phyloP scores from a whole-genome alignment of 2,329 filamentous ascomycete species.

The Chrysosporium queenslandicum region DNA sequence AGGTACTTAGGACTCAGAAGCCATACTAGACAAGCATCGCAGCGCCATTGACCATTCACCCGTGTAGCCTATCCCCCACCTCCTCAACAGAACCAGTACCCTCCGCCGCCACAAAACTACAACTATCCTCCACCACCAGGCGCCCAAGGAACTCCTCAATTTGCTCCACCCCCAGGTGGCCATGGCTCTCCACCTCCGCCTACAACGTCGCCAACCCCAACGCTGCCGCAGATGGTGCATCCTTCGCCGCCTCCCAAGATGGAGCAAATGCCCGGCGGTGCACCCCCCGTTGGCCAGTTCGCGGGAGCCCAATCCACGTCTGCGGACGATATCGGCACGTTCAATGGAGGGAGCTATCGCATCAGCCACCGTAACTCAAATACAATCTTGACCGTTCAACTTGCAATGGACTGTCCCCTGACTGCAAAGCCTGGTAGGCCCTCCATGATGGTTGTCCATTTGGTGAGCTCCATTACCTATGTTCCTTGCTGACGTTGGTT shows the following conservation, averaged over 20 bases:
- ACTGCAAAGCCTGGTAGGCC: conserved; percentile 60
- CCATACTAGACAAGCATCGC: background rate
- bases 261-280: conserved; percentile 22
- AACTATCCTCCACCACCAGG: conserved; percentile 11
- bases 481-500: background rate
- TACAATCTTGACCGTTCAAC: conserved; percentile 75
- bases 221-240: conserved; percentile 20
- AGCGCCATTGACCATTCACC: background rate
- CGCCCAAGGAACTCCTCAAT: conserved; percentile 3
- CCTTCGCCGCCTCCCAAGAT: conserved; percentile 8
- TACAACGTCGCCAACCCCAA: background rate
- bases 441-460: background rate
- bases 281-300: conserved; percentile 48
- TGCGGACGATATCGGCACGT: conserved; percentile 83
- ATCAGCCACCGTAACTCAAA: conserved; percentile 90
- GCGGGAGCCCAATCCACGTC: conserved; percentile 52
- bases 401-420: conserved; percentile 80
- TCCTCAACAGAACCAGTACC: conserved; percentile 9
- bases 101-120: conserved; percentile 14
- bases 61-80: conserved; percentile 13
- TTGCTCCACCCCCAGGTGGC: conserved; percentile 9
- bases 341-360: conserved; percentile 90
- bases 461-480: background rate
- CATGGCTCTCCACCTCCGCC: conserved; percentile 14
- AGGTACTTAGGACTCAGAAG: conserved; percentile 2